phyloP scores from a whole-genome alignment of 2,329 filamentous ascomycete genomes.

The Colletotrichum limetticola region DNA sequence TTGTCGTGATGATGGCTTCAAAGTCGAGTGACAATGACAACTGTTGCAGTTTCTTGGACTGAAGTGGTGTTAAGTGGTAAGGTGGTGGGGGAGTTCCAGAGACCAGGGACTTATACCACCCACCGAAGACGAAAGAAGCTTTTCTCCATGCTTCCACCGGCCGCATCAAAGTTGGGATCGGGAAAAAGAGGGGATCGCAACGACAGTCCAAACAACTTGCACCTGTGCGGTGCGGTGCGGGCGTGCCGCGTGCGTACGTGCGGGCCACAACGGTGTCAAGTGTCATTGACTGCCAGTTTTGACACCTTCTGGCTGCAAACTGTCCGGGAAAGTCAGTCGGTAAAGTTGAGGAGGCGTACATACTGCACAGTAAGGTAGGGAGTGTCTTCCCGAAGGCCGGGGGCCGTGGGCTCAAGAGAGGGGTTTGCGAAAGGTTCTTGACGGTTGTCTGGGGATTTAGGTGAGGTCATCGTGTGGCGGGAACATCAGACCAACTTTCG shows the following conservation, averaged over 20 bases:
- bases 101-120: background rate
- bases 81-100: background rate
- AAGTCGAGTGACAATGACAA: background rate
- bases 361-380: background rate
- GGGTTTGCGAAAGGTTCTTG: background rate
- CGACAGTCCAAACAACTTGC: background rate
- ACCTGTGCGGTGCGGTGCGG: too few relatives aligned
- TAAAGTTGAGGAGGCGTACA: background rate
- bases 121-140: background rate
- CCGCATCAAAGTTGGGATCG: background rate
- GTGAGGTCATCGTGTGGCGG: background rate
- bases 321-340: background rate
- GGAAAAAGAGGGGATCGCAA: background rate
- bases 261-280: background rate
- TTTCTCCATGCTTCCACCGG: background rate
- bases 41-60: background rate
- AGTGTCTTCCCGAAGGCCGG: background rate
- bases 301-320: background rate
- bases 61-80: background rate
- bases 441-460: background rate
- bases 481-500: background rate
- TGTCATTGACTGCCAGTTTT: background rate
- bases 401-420: background rate
- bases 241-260: background rate
- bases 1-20: background rate